Base-by-base conservation (phyloP, 2,329 filamentous ascomycete genomes). In the Aureobasidium sp. region DNA sequence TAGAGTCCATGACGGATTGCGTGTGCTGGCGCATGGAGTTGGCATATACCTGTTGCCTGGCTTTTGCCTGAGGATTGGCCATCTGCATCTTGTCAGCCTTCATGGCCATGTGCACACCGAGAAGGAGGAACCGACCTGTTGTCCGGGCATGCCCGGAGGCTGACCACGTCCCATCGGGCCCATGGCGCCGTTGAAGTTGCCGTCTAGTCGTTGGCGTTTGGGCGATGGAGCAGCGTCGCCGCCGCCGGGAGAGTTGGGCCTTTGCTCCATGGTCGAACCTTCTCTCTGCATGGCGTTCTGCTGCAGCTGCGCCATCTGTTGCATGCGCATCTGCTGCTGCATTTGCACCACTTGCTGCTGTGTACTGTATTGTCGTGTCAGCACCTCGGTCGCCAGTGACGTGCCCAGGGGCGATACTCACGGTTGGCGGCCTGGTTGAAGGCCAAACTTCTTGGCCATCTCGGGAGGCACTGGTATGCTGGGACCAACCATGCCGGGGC, bases 191-290 rank as follows among this genome's bases (percentile, higher is more conserved):
- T 89, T 89, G 74, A 90, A 90, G 10, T 81, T 81, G 69, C 87
- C 85, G 65, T 92, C 89, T 63, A 96, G 82, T 61, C 92, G 88
- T 61, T 86, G 89, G 69, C 92, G 84, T 78, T 97, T 97, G 1
- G 93, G 93, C 33, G 93, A 97, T 4, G 91, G 90, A 27, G 90
- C 91, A 69, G 94, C 94, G 57, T 96, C 92, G 59, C 85, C 86
- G 31, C 42, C 54, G 54, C 86, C 85, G 8, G 93, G 93, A 35
- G 93, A 96, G 61, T 87, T 85, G 29, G 90, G 87, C 62, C 91
- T 84, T 64, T 75, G 76, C 68, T 95, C 90, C 83, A 94, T 90
- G 64, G 87, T 86, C 17, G 90, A 93, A 58, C 89, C 88, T 68
- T 95, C 90, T 62, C 90, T 83, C 72, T 93, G 89, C 89, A 96